Base-by-base conservation (phyloP, 2,329 filamentous ascomycete genomes). In the Epichloe festucae region DNA sequence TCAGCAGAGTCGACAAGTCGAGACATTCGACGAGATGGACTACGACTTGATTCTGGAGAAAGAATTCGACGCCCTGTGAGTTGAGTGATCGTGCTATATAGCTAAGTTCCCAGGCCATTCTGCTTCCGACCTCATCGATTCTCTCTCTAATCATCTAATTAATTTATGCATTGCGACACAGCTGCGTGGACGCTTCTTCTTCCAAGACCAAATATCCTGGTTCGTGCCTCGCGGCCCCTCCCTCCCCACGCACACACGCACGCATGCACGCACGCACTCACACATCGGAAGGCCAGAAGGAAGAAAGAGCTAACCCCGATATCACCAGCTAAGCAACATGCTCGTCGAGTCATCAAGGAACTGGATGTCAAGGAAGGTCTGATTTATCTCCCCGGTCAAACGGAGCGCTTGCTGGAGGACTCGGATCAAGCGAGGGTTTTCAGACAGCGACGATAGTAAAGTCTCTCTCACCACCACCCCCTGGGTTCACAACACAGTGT, bases 391-490 rank as follows among this genome's bases (percentile, higher is more conserved):
- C 74, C 74, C 1, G 78, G 78, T 21, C 71, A 77, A 57, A 64
- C 70, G 2, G 72, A 74, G 31, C 64, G 65, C 17, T 66, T 67
- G n/a, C 80, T 73, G 57, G 77, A 80, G 58, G 75, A 81, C 64
- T 81, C 78, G 8, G 78, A 82, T 57, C 74, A 76, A 65, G 73
- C 73, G 0, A 75, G 73, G 21, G 65, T 68, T 41, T 80, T 81
- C 56, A 72, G 77, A 44, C 78, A 82, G 60, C 71, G 77, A 41
- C 71, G 78, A 66, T 79, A 81, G 77, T 80, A 69, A 44, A 53
- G 75, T 63, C 15, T 35, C 12, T 31, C 12, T 31, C 27, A 31
- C 27, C 27, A 31, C 27, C 27, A 31, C 27, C 27, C 27, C 10
- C 27, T 4, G 27, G 27, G 8, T 31, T 31, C 27, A 31, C 27